Conservation (phyloP, 345 rosid genomes). For the Nephelium lappaceum region DNA sequence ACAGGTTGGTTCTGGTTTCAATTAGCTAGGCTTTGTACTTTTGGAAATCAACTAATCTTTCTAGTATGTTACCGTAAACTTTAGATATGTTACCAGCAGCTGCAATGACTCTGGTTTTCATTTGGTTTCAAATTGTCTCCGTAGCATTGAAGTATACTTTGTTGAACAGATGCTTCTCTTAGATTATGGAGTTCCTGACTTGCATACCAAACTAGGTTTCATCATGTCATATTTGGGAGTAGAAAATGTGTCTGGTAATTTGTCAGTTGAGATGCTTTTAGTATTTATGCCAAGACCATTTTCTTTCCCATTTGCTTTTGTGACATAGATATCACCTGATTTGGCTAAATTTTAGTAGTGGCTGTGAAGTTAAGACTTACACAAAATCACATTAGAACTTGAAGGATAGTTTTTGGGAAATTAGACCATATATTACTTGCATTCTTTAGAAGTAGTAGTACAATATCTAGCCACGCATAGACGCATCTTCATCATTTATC, state of each 20-base stretch:
- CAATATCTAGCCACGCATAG: not conserved
- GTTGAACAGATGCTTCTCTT: slow-evolving; percentile 16
- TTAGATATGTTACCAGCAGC: slow-evolving; percentile 26
- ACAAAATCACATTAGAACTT: not conserved
- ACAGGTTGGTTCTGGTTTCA: slow-evolving; percentile 56
- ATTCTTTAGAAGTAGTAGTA: not conserved
- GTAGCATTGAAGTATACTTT: slow-evolving; percentile 13
- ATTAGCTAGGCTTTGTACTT: slow-evolving; percentile 48
- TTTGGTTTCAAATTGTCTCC: slow-evolving; percentile 28
- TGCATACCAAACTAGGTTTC: slow-evolving; percentile 16
- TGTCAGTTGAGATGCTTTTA: slow-evolving; percentile 5
- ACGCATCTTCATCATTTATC: not conserved
- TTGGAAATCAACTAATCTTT: slow-evolving; percentile 40
- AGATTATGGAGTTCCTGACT: slow-evolving; percentile 19
- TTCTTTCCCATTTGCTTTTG: slow-evolving; percentile 6
- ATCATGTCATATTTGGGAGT: slow-evolving; percentile 14
- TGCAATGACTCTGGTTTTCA: slow-evolving; percentile 25
- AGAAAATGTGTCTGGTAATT: slow-evolving; percentile 26
- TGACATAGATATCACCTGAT: slow-evolving; percentile 8
- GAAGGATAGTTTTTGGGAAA: not conserved
- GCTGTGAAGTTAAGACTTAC: not conserved
- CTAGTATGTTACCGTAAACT: slow-evolving; percentile 40
- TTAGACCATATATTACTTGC: not conserved
- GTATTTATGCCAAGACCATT: slow-evolving; percentile 7
- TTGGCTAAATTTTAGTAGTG: not conserved